Evolutionary conservation across 129 eudicot species (phyloP).

Genomic region (Artemisia tridentata): DNA sequence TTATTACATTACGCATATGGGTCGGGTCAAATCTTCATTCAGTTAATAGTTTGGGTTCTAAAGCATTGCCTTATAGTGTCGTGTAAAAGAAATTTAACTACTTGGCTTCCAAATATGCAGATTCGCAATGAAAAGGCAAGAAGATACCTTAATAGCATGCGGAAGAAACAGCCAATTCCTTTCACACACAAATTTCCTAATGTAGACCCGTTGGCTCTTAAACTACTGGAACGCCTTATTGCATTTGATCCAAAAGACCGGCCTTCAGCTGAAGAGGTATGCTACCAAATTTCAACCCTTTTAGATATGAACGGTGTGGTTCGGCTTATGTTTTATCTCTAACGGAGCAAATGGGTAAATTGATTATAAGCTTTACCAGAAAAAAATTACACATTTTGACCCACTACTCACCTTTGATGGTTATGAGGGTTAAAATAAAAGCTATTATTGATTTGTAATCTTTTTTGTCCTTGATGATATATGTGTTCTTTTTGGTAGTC

Average conservation of each 20-base stretch:
- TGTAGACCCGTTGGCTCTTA: slow-evolving; percentile 74
- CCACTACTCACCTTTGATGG: too few species aligned
- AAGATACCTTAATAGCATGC: slow-evolving; percentile 79
- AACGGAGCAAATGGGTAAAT: not conserved
- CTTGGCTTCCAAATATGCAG: slow-evolving; percentile 29
- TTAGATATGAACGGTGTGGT: not conserved
- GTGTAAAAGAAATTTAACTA: slow-evolving; percentile 10
- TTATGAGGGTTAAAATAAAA: not conserved
- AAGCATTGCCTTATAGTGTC: not conserved
- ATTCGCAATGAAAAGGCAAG: slow-evolving; percentile 96
- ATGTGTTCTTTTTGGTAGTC: slow-evolving; percentile 45
- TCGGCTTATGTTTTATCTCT: not conserved
- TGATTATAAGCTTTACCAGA: too few species aligned
- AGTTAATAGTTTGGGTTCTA: not conserved
- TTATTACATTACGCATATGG: too few species aligned
- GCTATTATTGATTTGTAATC: not conserved
- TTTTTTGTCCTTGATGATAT: not conserved
- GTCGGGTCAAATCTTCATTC: too few species aligned
- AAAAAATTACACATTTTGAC: too few species aligned
- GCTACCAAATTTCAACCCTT: not conserved
- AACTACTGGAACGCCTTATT: slow-evolving; percentile 68
- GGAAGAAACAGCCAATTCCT: slow-evolving; percentile 71
- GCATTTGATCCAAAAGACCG: slow-evolving; percentile 96
- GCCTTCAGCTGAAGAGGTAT: slow-evolving; percentile 89
- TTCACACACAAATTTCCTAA: slow-evolving; percentile 68